Percentiles rank a stretch among this genome's conserved stretches.
Evolutionary conservation across 2,329 filamentous ascomycete genomes (phyloP).

Genomic region (Calonectria pseudoreteaudii): DNA sequence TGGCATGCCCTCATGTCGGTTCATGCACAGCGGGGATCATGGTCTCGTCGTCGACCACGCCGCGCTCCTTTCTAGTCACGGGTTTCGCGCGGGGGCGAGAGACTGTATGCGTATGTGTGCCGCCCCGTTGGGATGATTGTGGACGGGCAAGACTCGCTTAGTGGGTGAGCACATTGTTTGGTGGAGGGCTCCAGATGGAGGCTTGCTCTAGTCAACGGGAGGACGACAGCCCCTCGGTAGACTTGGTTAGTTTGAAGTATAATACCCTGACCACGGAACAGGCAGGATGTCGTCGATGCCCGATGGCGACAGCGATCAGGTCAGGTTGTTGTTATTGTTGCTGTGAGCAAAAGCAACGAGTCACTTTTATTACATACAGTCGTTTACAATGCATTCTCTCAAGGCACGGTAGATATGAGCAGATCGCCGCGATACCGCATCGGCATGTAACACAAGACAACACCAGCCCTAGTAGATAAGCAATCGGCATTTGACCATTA

Average conservation of each 20-base stretch:
- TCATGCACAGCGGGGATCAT: conserved; percentile 28
- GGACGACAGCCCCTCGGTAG: neutral
- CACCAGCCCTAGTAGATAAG: conserved; percentile 36
- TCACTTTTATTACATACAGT: conserved; percentile 23
- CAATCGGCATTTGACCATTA: conserved; percentile 11
- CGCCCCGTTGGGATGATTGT: conserved; percentile 3
- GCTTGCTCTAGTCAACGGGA: conserved; percentile 11
- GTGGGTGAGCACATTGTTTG: conserved; percentile 4
- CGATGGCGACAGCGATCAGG: neutral
- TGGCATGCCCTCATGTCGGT: conserved; percentile 21
- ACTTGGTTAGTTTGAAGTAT: conserved; percentile 3
- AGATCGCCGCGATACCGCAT: neutral
- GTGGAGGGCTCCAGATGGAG: neutral
- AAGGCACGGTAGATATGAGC: neutral
- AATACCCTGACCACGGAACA: neutral
- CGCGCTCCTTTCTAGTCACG: conserved; percentile 22
- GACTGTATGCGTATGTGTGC: neutral
- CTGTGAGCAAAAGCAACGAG: neutral
- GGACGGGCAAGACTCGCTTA: neutral
- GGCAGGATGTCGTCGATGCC: conserved; percentile 3
- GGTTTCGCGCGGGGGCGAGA: conserved; percentile 3
- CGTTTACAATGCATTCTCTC: neutral
- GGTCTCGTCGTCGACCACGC: conserved; percentile 16
- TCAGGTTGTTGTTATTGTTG: neutral
- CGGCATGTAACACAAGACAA: conserved; percentile 17